These are phyloP conservation scores for Gardenia jasminoides DNA, from an alignment of 257 asterid species.

Conservation along the genomic window DNA sequence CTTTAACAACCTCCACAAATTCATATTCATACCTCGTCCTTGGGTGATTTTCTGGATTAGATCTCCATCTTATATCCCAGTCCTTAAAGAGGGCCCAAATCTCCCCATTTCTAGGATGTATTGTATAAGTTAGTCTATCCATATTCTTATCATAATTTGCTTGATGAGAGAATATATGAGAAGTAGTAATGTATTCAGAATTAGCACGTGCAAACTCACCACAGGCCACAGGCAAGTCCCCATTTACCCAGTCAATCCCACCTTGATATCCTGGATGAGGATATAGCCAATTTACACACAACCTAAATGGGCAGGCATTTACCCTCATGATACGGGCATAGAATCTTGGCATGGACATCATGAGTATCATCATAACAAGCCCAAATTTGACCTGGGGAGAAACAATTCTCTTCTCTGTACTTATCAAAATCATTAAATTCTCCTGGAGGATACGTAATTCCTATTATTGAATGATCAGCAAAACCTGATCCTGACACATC, in stretches of 20 bases:
- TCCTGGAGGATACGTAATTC: slow-evolving; percentile 37
- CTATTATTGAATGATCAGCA: background rate
- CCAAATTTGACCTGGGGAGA: slow-evolving; percentile 52
- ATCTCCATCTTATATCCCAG: slow-evolving; percentile 52
- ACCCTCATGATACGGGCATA: slow-evolving; percentile 51
- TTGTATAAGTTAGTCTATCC: slow-evolving; percentile 22
- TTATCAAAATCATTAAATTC: slow-evolving; percentile 57
- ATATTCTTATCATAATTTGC: slow-evolving; percentile 24
- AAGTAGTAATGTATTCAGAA: slow-evolving; percentile 16
- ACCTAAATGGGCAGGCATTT: slow-evolving; percentile 36
- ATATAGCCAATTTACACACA: slow-evolving; percentile 53
- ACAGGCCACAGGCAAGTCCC: slow-evolving; percentile 50
- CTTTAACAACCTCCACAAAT: slow-evolving; percentile 56
- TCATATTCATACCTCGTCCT: slow-evolving; percentile 35
- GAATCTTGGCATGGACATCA: slow-evolving; percentile 67
- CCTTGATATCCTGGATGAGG: slow-evolving; percentile 37
- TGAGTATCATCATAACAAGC: slow-evolving; percentile 47
- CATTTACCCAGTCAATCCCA: slow-evolving; percentile 35
- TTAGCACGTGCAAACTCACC: slow-evolving; percentile 48
- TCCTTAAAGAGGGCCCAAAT: slow-evolving; percentile 58
- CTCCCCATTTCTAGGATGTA: slow-evolving; percentile 58
- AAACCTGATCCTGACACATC: background rate
- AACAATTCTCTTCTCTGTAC: slow-evolving; percentile 31
- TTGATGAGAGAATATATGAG: slow-evolving; percentile 46
- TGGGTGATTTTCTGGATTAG: slow-evolving; percentile 26